Conservation (phyloP, 2,329 filamentous ascomycete genomes). For the Hymenoscyphus fraxineus region DNA sequence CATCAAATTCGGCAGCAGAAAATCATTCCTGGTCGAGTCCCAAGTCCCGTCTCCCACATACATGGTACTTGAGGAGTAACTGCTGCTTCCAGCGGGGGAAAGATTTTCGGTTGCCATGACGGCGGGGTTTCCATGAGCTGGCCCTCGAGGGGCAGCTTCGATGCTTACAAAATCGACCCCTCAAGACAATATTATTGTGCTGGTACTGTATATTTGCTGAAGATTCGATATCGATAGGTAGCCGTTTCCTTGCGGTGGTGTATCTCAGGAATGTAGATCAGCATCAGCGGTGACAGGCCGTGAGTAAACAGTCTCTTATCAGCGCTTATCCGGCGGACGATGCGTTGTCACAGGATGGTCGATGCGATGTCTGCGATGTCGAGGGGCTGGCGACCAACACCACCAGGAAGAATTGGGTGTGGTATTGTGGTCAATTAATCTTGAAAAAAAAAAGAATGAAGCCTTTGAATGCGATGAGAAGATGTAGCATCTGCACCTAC, state of each 20-base stretch:
- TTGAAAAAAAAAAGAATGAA: not conserved
- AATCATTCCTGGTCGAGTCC: constrained; percentile 73
- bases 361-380: too few relatives aligned
- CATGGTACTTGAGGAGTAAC: constrained; percentile 71
- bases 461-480: not conserved
- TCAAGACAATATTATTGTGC: not conserved
- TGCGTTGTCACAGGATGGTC: not conserved
- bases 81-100: constrained; percentile 62
- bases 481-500: too few relatives aligned
- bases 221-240: constrained; percentile 15
- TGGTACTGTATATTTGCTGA: not conserved
- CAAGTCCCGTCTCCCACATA: constrained; percentile 79
- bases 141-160: constrained; percentile 21
- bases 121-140: constrained; percentile 19
- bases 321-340: not conserved
- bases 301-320: not conserved
- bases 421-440: not conserved
- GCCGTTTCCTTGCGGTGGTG: constrained; percentile 5
- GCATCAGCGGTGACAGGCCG: not conserved
- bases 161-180: not conserved
- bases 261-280: constrained; percentile 8
- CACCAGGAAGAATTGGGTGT: not conserved
- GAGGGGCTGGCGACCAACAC: not conserved
- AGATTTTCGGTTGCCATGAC: constrained; percentile 32
- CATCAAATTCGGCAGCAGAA: constrained; percentile 72